These are phyloP conservation scores for Oemleria cerasiformis DNA, from an alignment of 306 rosid species.

Conservation along the genomic window DNA sequence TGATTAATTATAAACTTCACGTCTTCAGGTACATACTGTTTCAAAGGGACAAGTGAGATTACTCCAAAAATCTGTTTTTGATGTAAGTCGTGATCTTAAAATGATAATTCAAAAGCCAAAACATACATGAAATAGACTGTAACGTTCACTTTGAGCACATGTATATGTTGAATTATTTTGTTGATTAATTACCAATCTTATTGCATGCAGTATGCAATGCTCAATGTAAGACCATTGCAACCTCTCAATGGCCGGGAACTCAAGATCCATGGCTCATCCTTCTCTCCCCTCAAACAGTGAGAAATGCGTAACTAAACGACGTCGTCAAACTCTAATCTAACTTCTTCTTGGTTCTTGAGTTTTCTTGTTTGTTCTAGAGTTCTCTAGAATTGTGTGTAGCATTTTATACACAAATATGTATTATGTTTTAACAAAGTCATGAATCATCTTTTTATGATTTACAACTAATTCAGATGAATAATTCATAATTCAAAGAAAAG, in stretches of 20 bases:
- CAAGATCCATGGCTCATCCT: slow-evolving; percentile 3
- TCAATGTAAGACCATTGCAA: slow-evolving; percentile 36
- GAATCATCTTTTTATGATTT: no score
- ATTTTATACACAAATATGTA: no score
- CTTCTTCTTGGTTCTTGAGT: no score
- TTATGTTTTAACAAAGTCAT: no score
- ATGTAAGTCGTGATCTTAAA: slow-evolving; percentile 37
- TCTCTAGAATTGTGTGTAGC: no score
- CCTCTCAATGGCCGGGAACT: slow-evolving; percentile 27
- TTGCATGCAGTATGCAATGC: slow-evolving; percentile 33
- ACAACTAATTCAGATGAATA: no score
- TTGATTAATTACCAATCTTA: no score
- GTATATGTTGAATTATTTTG: background rate
- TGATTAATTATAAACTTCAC: background rate
- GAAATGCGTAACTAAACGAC: background rate
- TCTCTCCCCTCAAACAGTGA: background rate
- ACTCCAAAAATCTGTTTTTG: slow-evolving; percentile 53
- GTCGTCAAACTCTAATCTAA: no score
- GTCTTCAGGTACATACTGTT: slow-evolving; percentile 37
- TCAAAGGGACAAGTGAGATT: slow-evolving; percentile 40
- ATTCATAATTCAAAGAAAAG: no score
- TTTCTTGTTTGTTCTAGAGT: no score
- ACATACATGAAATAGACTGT: no score
- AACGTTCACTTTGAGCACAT: no score
- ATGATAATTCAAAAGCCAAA: background rate